Evolutionary conservation across 2,329 filamentous ascomycete species (phyloP).

Genomic region (Microcyclospora tardicrescens): DNA sequence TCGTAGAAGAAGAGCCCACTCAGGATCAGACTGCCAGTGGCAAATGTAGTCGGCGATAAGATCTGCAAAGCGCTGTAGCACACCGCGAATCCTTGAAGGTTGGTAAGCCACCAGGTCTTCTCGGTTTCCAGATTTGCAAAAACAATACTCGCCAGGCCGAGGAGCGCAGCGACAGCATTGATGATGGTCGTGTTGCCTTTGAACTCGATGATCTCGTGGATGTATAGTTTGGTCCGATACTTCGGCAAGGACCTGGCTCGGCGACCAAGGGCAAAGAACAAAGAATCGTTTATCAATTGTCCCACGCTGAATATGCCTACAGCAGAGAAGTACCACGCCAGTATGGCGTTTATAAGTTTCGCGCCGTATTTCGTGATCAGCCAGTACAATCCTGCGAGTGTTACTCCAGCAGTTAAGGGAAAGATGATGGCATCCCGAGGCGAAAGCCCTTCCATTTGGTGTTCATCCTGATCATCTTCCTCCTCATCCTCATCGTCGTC

Average conservation of each 20-base stretch:
- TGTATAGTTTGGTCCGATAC: slow-evolving; percentile 37
- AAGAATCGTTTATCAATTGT: slow-evolving; percentile 55
- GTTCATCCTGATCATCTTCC: slow-evolving; percentile 40
- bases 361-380: slow-evolving; percentile 83
- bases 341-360: slow-evolving; percentile 64
- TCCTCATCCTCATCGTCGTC: slow-evolving; percentile 38
- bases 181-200: slow-evolving; percentile 42
- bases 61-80: slow-evolving; percentile 71
- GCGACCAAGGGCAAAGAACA: slow-evolving; percentile 15
- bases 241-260: slow-evolving; percentile 38
- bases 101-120: slow-evolving; percentile 62
- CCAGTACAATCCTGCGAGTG: slow-evolving; percentile 68
- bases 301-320: slow-evolving; percentile 67
- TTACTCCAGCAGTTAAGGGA: slow-evolving; percentile 60
- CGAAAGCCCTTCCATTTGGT: slow-evolving; percentile 54
- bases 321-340: slow-evolving; percentile 71
- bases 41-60: slow-evolving; percentile 79
- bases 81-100: slow-evolving; percentile 75
- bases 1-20: slow-evolving; percentile 83
- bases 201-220: slow-evolving; percentile 30
- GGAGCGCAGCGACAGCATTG: slow-evolving; percentile 42
- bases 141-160: slow-evolving; percentile 42
- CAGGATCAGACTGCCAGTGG: slow-evolving; percentile 66
- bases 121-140: slow-evolving; percentile 50
- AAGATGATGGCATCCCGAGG: slow-evolving; percentile 75